phyloP scores from a whole-genome alignment of 1,284 basidiomycete genomes.

The Vanrija sp. region DNA sequence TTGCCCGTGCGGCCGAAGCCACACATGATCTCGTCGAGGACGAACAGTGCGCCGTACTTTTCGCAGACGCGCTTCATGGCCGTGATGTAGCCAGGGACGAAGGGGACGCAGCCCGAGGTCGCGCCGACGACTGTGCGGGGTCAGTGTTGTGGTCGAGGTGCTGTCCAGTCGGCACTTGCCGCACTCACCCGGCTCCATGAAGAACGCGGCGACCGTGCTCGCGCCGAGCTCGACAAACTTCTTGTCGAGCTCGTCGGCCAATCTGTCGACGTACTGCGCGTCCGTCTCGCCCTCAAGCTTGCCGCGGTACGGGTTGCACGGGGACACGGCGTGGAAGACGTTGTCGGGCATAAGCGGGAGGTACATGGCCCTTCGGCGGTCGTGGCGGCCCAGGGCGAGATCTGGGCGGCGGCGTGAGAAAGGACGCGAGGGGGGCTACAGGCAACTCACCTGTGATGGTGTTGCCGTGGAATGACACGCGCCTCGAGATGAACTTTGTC shows the following conservation, averaged over 20 bases:
- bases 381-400: conserved; percentile 13
- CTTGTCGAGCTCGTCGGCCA: conserved; percentile 71
- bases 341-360: conserved; percentile 20
- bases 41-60: conserved; percentile 78
- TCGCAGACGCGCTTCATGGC: conserved; percentile 83
- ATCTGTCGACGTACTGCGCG: conserved; percentile 68
- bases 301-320: conserved; percentile 78
- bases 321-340: conserved; percentile 40
- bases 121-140: conserved; percentile 60
- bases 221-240: conserved; percentile 75
- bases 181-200: conserved; percentile 56
- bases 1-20: conserved; percentile 76
- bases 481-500: conserved; percentile 70
- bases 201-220: conserved; percentile 58
- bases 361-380: conserved; percentile 46
- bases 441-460: conserved; percentile 54
- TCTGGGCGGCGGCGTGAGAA: conserved; percentile 4
- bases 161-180: conserved; percentile 25
- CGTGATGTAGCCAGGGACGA: conserved; percentile 41
- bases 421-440: neutral
- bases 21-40: conserved; percentile 80
- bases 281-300: conserved; percentile 64
- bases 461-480: conserved; percentile 79
- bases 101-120: conserved; percentile 58
- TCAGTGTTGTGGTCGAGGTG: neutral